Conservation (phyloP, 306 rosid species). For the Prosopis cineraria region DNA sequence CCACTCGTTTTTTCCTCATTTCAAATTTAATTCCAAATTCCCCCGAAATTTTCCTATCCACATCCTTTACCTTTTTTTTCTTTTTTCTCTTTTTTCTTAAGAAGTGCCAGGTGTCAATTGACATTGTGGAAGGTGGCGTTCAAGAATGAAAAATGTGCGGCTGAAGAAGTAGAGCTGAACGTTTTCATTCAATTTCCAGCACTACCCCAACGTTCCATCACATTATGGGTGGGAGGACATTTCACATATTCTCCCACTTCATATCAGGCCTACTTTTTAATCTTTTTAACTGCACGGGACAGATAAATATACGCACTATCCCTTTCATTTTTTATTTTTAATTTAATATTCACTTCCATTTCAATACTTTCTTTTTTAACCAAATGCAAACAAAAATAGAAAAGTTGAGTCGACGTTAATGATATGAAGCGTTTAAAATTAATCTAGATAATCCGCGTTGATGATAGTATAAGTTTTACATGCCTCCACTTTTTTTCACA, state of each 20-base stretch:
- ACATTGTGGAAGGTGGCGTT: conserved; percentile 11
- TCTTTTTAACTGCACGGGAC: background rate
- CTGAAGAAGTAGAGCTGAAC: background rate
- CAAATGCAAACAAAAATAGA: too few species aligned
- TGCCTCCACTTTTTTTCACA: too few species aligned
- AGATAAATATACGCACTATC: background rate
- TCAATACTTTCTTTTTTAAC: background rate
- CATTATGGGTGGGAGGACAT: background rate
- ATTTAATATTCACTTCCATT: background rate
- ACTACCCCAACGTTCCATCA: background rate
- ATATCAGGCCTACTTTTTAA: background rate
- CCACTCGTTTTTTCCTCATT: conserved; percentile 19
- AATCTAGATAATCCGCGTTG: too few species aligned
- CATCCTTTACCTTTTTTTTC: background rate
- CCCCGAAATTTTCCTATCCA: conserved; percentile 10
- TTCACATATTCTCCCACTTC: background rate
- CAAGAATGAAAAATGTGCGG: background rate
- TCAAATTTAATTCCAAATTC: background rate
- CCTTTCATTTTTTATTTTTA: background rate
- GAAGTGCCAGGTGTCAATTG: background rate
- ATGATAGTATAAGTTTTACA: too few species aligned
- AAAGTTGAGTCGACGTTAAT: too few species aligned
- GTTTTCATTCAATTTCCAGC: background rate
- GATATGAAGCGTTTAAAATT: too few species aligned
- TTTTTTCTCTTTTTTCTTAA: background rate